phyloP scores from a whole-genome alignment of 805 yeast species.

The Spathaspora gorwiae region DNA sequence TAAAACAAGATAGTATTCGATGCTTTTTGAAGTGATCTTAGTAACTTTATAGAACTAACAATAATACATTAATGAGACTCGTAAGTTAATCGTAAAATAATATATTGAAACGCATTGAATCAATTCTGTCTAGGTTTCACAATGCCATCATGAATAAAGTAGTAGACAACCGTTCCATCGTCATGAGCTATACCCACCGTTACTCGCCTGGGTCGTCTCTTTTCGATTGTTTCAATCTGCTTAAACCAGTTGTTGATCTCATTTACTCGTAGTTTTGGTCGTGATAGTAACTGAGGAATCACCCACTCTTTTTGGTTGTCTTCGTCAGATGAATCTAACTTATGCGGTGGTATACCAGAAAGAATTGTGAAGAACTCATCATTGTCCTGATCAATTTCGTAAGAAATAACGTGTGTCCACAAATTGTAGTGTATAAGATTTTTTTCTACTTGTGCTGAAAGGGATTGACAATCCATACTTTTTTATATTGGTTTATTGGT shows the following conservation, averaged over 20 bases:
- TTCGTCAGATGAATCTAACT: slow-evolving; percentile 18
- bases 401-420: slow-evolving; percentile 37
- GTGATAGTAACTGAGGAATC: slow-evolving; percentile 27
- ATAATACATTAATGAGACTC: too few relatives aligned
- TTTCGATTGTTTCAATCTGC: slow-evolving; percentile 13
- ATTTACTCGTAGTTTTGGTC: slow-evolving; percentile 26
- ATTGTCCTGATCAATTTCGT: slow-evolving; percentile 1
- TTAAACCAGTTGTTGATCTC: slow-evolving; percentile 40
- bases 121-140: slow-evolving; percentile 58
- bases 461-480: neutral
- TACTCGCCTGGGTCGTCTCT: slow-evolving; percentile 39
- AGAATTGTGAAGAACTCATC: slow-evolving; percentile 10
- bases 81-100: too few relatives aligned
- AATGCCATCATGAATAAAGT: slow-evolving; percentile 62
- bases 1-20: too few relatives aligned
- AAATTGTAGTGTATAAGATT: slow-evolving; percentile 42
- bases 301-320: slow-evolving; percentile 34
- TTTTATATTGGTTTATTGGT: too few relatives aligned
- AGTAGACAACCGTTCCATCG: slow-evolving; percentile 71
- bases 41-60: too few relatives aligned
- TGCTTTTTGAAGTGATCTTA: too few relatives aligned
- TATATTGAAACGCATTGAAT: too few relatives aligned
- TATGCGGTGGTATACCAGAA: slow-evolving; percentile 30
- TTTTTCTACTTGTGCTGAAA: slow-evolving; percentile 28
- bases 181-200: slow-evolving; percentile 53